These are phyloP conservation scores for Cordyceps cicadae DNA, from an alignment of 2,329 filamentous ascomycete species.

Conservation along the genomic window DNA sequence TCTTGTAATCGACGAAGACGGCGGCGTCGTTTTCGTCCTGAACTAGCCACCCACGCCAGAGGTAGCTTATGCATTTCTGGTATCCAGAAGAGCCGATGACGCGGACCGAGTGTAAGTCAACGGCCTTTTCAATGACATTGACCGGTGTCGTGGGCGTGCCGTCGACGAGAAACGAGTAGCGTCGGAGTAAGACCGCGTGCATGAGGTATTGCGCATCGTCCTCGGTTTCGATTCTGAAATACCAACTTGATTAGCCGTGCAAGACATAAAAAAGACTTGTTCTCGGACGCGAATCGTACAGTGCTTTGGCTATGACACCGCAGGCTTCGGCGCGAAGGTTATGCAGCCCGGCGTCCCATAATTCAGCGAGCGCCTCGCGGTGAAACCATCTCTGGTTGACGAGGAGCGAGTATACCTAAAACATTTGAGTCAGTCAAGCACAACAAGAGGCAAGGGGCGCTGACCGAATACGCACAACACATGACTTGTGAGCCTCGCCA, in stretches of 20 bases:
- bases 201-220: slow-evolving; percentile 72
- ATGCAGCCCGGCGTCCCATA: slow-evolving; percentile 89
- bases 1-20: slow-evolving; percentile 80
- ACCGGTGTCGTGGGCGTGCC: slow-evolving; percentile 63
- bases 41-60: slow-evolving; percentile 95
- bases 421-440: neutral
- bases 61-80: slow-evolving; percentile 85
- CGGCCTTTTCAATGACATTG: slow-evolving; percentile 88
- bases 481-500: slow-evolving; percentile 62
- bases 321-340: slow-evolving; percentile 71
- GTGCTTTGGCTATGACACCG: slow-evolving; percentile 81
- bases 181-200: slow-evolving; percentile 73
- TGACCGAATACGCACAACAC: slow-evolving; percentile 48
- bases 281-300: slow-evolving; percentile 32
- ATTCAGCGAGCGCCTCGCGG: slow-evolving; percentile 67
- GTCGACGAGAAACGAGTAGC: slow-evolving; percentile 74
- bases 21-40: slow-evolving; percentile 87
- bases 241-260: neutral
- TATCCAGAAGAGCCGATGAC: slow-evolving; percentile 91
- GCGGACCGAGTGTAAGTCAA: slow-evolving; percentile 80
- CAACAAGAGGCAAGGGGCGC: neutral
- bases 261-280: too few species aligned
- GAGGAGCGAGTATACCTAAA: slow-evolving; percentile 63
- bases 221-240: slow-evolving; percentile 70
- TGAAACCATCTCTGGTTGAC: slow-evolving; percentile 68